Evolutionary conservation across 768 basidiomycete species (phyloP).

Genomic region (Asterophora parasitica): DNA sequence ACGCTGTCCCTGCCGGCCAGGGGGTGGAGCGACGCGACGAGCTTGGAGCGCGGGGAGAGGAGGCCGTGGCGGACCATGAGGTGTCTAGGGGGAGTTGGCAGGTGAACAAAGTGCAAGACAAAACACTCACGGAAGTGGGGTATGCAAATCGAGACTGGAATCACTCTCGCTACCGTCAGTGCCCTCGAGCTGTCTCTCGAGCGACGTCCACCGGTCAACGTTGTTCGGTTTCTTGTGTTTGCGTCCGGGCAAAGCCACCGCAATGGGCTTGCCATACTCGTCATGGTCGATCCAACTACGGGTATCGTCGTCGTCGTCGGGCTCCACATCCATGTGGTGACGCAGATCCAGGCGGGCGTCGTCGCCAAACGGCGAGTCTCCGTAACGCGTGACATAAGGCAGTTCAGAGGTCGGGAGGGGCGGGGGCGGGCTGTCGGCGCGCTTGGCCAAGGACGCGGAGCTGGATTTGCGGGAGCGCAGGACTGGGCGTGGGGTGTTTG

Average conservation of each 20-base stretch:
- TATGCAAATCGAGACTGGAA: slow-evolving; percentile 65
- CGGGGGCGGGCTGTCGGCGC: neutral
- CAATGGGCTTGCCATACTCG: slow-evolving; percentile 14
- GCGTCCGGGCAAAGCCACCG: no score
- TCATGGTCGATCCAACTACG: slow-evolving; percentile 21
- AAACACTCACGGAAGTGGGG: slow-evolving; percentile 58
- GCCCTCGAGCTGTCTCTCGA: slow-evolving; percentile 20
- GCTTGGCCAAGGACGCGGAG: neutral
- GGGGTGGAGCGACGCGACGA: slow-evolving; percentile 30
- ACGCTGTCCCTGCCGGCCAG: slow-evolving; percentile 19
- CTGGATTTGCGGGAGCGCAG: slow-evolving; percentile 1
- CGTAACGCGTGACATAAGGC: neutral
- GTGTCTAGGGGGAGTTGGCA: slow-evolving; percentile 33
- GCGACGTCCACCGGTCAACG: slow-evolving; percentile 18
- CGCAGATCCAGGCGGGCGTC: neutral
- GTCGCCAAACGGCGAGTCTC: neutral
- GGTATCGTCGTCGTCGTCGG: slow-evolving; percentile 16
- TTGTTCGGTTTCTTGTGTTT: neutral
- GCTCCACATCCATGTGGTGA: neutral
- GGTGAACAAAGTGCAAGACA: neutral
- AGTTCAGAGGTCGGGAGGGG: neutral
- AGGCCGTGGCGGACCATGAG: slow-evolving; percentile 65
- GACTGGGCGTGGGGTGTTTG: slow-evolving; percentile 18
- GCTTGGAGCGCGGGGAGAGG: slow-evolving; percentile 60
- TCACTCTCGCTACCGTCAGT: slow-evolving; percentile 28